phyloP scores from a whole-genome alignment of 495 filamentous ascomycete species.

The Daldinia vernicosa region DNA sequence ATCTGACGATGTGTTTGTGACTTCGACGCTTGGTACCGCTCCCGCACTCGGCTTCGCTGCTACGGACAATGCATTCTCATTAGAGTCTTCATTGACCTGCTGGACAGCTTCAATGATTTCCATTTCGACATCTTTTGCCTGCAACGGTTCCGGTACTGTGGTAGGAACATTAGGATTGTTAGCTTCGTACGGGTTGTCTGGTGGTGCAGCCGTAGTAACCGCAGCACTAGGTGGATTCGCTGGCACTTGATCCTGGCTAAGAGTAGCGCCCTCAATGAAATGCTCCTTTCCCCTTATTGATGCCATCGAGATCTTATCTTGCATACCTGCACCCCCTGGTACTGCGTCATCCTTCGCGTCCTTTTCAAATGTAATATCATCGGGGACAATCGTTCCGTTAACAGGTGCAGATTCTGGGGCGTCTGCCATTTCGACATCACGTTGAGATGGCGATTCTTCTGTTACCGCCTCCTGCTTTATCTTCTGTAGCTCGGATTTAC shows the following conservation, averaged over 20 bases:
- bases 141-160: conserved; percentile 21
- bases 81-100: conserved; percentile 48
- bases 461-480: conserved; percentile 46
- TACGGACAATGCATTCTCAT: conserved; percentile 41
- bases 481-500: conserved; percentile 57
- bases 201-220: conserved; percentile 1
- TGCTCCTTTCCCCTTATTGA: background rate
- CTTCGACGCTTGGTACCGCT: conserved; percentile 38
- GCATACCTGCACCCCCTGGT: background rate
- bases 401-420: background rate
- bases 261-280: background rate
- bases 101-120: conserved; percentile 45
- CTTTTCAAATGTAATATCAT: background rate
- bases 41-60: conserved; percentile 24
- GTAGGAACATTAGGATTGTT: conserved; percentile 21
- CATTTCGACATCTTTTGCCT: conserved; percentile 37
- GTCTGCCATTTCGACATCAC: conserved; percentile 31
- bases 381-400: background rate
- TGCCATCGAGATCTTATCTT: conserved; percentile 1
- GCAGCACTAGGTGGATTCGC: background rate
- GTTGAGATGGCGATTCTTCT: conserved; percentile 18
- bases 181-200: conserved; percentile 17
- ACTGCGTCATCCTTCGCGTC: background rate
- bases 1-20: conserved; percentile 32
- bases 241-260: conserved; percentile 3